Base-by-base conservation (phyloP, 108 stramenopile genomes). In the Mayamaea pseudoterrestris region DNA sequence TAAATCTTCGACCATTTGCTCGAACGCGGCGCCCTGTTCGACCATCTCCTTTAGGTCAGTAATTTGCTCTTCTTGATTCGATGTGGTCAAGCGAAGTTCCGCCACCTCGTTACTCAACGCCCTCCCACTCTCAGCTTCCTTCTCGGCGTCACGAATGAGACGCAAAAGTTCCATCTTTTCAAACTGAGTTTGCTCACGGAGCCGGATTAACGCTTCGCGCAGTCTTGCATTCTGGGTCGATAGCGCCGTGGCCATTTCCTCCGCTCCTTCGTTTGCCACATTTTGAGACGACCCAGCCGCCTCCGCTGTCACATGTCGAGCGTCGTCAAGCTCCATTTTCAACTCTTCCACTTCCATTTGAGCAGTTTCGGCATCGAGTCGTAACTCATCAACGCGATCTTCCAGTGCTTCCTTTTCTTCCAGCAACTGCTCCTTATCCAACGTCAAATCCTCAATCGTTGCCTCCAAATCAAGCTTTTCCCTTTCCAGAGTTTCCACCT, bases 41-140 rank as follows among this genome's bases (percentile, higher is more conserved):
- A 91, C 74, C 53, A 79, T 76, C 31, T 86, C 89, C 44, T 91
- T 80, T 21, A 91, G 51, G 45, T 91, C 83, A 24, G 60, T 53
- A 14, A 83, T 66, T 65, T 79, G 60, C 26, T 83, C 76, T 24
- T 58, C 51, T 27, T 73, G 23, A 20, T 66, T 66, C 17, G 60
- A 53, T 14, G 66, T 60, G 29, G 64, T 47, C 1, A 46, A 39
- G 1, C 54, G 47, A 1, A 79, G 44, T 17, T 25, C 54, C 39
- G 68, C 67, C 1, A 76, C 45, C 45, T 76, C 68, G 16, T 41
- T 60, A 16, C 68, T 56, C 16, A 49, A 21, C 8, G 63, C 58
- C 39, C 63, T 35, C 26, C 68, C 68, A 1, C 41, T 43, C 20
- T 60, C 58, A 0, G 57, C 76, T 22, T 79, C 52, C 50, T 76